A percentile compares a stretch with the other conserved stretches of the same genome.
Conservation (phyloP, 305 asterid species). For the Galium porrigens region DNA sequence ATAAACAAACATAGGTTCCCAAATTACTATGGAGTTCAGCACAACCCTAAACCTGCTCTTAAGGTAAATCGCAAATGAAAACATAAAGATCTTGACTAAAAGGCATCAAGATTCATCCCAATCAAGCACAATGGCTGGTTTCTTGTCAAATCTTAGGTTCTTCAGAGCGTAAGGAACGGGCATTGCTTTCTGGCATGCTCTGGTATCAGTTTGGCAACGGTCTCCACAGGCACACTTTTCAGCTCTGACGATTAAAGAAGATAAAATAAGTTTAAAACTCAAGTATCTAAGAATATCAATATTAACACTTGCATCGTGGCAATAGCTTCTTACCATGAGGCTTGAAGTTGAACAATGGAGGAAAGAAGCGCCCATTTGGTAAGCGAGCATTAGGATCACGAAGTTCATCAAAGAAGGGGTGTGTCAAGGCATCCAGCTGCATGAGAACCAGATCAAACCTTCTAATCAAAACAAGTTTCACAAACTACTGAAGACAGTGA, state of each 20-base stretch:
- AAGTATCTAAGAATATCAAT: neutral
- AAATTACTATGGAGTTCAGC: slow-evolving; percentile 7
- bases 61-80: slow-evolving; percentile 18
- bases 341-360: slow-evolving; percentile 80
- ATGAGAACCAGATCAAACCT: slow-evolving; percentile 9
- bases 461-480: slow-evolving; percentile 8
- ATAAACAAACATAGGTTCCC: slow-evolving; percentile 7
- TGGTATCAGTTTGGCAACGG: slow-evolving; percentile 54
- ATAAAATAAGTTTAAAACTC: neutral
- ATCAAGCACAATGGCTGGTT: slow-evolving; percentile 7
- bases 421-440: slow-evolving; percentile 71
- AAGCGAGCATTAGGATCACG: slow-evolving; percentile 63
- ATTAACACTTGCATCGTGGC: neutral
- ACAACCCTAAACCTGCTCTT: slow-evolving; percentile 26
- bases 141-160: slow-evolving; percentile 15
- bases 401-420: slow-evolving; percentile 67
- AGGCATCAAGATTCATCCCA: slow-evolving; percentile 14
- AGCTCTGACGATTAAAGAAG: slow-evolving; percentile 41
- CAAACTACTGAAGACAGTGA: neutral
- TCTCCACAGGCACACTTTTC: slow-evolving; percentile 61
- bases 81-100: slow-evolving; percentile 10
- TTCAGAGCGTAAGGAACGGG: slow-evolving; percentile 45
- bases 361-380: slow-evolving; percentile 73
- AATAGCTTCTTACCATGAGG: slow-evolving; percentile 52
- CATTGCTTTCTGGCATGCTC: slow-evolving; percentile 86